phyloP scores from a whole-genome alignment of 2,329 filamentous ascomycete genomes.

The Curvularia hawaiiensis region DNA sequence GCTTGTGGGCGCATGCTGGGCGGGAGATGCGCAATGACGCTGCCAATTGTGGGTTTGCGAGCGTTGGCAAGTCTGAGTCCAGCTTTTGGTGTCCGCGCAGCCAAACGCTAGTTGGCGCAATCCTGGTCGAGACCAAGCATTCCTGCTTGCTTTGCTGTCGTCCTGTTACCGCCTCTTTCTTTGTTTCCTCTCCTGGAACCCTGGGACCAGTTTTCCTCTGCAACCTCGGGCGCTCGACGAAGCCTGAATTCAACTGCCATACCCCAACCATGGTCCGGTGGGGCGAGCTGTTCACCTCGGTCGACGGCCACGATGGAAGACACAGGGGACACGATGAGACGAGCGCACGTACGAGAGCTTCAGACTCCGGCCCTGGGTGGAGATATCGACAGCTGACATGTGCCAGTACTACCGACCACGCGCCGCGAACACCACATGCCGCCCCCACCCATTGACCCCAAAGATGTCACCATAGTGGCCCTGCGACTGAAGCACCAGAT shows the following conservation, averaged over 20 bases:
- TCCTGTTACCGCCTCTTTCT: conserved; percentile 1
- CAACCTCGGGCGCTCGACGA: conserved; percentile 4
- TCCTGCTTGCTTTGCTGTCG: conserved; percentile 11
- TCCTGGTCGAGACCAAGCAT: conserved; percentile 7
- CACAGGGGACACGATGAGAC: conserved; percentile 51
- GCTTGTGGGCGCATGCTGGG: conserved; percentile 2
- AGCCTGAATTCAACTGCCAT: neutral
- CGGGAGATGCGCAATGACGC: conserved; percentile 23
- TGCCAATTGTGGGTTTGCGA: conserved; percentile 11
- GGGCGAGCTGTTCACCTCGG: conserved; percentile 44
- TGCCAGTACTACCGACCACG: conserved; percentile 66
- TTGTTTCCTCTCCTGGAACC: neutral
- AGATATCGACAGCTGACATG: conserved; percentile 13
- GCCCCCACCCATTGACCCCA: conserved; percentile 71
- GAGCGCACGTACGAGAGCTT: conserved; percentile 41
- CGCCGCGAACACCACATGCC: conserved; percentile 61
- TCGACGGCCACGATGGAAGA: conserved; percentile 47
- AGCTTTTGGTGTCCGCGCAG: conserved; percentile 20
- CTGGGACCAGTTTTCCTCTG: conserved; percentile 1
- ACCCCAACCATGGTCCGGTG: conserved; percentile 46
- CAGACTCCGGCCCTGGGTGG: conserved; percentile 1
- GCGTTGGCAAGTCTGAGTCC: conserved; percentile 11
- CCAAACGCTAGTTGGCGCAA: conserved; percentile 16
- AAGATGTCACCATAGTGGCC: conserved; percentile 86
- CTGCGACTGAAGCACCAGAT: conserved; percentile 89